Conservation (phyloP, 257 asterid genomes). For the Fraxinus americana region DNA sequence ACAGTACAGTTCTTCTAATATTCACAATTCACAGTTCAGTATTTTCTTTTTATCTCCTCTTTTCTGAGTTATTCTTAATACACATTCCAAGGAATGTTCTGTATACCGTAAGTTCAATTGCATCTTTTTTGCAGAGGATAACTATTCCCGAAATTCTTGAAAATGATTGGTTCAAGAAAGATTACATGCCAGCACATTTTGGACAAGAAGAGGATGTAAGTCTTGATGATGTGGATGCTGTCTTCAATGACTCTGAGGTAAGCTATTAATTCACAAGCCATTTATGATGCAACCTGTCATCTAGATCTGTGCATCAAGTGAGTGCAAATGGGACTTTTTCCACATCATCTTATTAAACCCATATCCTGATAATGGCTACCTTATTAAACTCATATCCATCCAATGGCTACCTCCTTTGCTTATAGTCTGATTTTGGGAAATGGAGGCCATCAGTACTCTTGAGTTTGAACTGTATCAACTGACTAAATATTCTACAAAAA, state of each 20-base stretch:
- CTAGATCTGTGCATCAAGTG: not conserved
- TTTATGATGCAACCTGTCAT: not conserved
- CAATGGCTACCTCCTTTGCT: not conserved
- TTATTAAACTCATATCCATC: not conserved
- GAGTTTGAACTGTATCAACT: not conserved
- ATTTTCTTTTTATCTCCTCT: not conserved
- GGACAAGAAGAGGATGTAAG: conserved; percentile 62
- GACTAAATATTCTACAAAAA: not conserved
- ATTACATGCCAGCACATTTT: conserved; percentile 65
- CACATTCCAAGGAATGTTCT: not conserved
- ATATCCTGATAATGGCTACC: not conserved
- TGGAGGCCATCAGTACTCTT: not conserved
- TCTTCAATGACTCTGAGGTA: conserved; percentile 67
- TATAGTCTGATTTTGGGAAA: not conserved
- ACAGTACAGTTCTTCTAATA: not conserved
- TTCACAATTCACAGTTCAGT: not conserved
- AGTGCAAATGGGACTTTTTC: not conserved
- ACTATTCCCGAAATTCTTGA: conserved; percentile 64
- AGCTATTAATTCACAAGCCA: conserved; percentile 14
- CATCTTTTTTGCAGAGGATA: conserved; percentile 56
- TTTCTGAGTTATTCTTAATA: not conserved
- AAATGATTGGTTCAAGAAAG: conserved; percentile 79
- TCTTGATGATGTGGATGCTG: conserved; percentile 78
- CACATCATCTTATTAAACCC: not conserved
- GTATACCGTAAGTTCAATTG: conserved; percentile 13